Evolutionary conservation across 2,329 filamentous ascomycete species (phyloP), one percentile per base, ranked within the genome.

Genomic region (Trichoderma breve): DNA sequence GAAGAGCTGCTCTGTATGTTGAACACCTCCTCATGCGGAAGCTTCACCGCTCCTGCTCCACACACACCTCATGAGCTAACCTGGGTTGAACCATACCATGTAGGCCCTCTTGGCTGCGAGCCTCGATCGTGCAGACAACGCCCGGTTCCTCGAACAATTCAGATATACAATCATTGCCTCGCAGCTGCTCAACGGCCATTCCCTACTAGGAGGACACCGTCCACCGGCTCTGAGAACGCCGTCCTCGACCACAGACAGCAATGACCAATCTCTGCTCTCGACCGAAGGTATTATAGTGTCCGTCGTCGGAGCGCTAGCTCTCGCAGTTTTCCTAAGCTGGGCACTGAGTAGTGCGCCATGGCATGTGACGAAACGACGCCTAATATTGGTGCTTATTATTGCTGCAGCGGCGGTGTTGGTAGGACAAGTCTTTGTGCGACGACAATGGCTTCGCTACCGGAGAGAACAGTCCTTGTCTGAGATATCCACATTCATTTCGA

Each of bases 141-240:
- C 91, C 76, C 91, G 91, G 75, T 97, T 98, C 78, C 87, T 97
- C 72, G 95, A 98, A 82, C 92, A 94, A 79, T 98, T 98, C 78
- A 92, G 95, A 74, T 98, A 98, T 82, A 92, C 93, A 26, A 93
- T 98, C 75, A 92, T 98, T 78, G 94, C 94, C 65, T 98, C 95
- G 26, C 94, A 97, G 80, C 87, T 98, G 15, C 86, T 98, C 53
- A 94, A 90, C 77, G 92, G 92, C 53, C 88, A 92, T 75, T 87
- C 88, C 4, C 89, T 88, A 53, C 71, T 80, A 18, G 78, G 81
- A 18, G 78, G 81, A 63, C 78, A 82, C 72, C 78, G 77, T 18
- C 78, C 77, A 15, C 72, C 77, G 4, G 74, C 74, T 36, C 71
- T 74, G 6, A 75, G 72, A 24, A 74, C 75, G 3, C 71, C 75